phyloP scores from a whole-genome alignment of 805 yeast genomes.

The Candida tibetensis region DNA sequence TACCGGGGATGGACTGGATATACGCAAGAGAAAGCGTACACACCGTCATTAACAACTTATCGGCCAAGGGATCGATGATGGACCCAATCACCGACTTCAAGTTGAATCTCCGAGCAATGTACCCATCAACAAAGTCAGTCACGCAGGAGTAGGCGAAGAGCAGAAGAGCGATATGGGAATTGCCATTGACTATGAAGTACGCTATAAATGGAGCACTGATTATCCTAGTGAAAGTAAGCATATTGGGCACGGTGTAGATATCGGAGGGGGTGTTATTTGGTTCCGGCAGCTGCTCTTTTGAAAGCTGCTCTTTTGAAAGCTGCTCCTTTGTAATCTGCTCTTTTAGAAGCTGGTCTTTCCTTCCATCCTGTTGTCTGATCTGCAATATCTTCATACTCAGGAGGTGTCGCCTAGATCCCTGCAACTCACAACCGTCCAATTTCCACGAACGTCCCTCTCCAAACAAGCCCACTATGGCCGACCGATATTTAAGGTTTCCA shows the following conservation, averaged over 20 bases:
- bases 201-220: constrained; percentile 83
- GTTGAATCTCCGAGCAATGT: constrained; percentile 76
- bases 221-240: constrained; percentile 79
- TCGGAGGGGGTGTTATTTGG: not conserved
- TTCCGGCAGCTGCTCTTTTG: not conserved
- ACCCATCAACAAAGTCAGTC: constrained; percentile 92
- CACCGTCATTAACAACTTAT: constrained; percentile 82
- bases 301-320: too few species aligned
- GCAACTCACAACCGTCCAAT: too few species aligned
- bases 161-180: constrained; percentile 62
- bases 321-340: too few species aligned
- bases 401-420: too few species aligned
- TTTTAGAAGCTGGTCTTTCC: too few species aligned
- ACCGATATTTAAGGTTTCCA: too few species aligned
- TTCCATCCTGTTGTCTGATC: too few species aligned
- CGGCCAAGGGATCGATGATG: constrained; percentile 93
- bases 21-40: constrained; percentile 76
- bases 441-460: too few species aligned
- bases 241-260: constrained; percentile 68
- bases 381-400: too few species aligned
- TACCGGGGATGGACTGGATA: constrained; percentile 62
- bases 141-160: constrained; percentile 81
- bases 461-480: too few species aligned
- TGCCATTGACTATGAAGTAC: constrained; percentile 63
- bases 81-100: constrained; percentile 83